Percentiles rank a stretch among this genome's conserved stretches.
These are phyloP conservation scores for Penicillium malachiteum DNA, from an alignment of 495 filamentous ascomycete species.

Conservation along the genomic window DNA sequence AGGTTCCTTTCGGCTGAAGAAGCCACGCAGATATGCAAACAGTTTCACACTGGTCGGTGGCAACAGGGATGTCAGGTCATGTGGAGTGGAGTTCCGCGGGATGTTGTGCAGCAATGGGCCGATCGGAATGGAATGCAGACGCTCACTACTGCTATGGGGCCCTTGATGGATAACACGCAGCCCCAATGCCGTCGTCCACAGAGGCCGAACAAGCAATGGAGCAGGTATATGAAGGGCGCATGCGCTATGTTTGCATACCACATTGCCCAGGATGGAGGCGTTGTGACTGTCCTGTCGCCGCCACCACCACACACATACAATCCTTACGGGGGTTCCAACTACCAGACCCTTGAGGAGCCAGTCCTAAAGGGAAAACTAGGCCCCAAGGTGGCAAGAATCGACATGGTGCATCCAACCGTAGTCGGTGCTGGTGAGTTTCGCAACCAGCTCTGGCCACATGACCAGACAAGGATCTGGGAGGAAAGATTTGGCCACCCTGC, in stretches of 20 bases:
- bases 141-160: conserved; percentile 16
- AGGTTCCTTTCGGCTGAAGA: conserved; percentile 10
- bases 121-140: conserved; percentile 15
- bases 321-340: conserved; percentile 12
- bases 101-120: conserved; percentile 10
- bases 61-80: conserved; percentile 10
- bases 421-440: conserved; percentile 8
- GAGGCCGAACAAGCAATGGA: conserved; percentile 12
- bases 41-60: conserved; percentile 10
- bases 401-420: conserved; percentile 13
- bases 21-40: conserved; percentile 11
- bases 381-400: conserved; percentile 8
- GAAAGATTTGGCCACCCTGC: conserved; percentile 1
- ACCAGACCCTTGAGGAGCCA: conserved; percentile 16
- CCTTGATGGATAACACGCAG: conserved; percentile 14
- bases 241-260: conserved; percentile 17
- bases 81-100: conserved; percentile 16
- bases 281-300: conserved; percentile 5
- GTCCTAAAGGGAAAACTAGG: conserved; percentile 14
- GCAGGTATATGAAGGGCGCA: conserved; percentile 15
- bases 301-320: conserved; percentile 14
- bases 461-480: neutral
- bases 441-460: conserved; percentile 13
- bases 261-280: conserved; percentile 13
- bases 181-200: conserved; percentile 7